These are phyloP conservation scores for Backusella morwellensis DNA, from an alignment of 192 early-diverging fungal genomes.

Conservation along the genomic window DNA sequence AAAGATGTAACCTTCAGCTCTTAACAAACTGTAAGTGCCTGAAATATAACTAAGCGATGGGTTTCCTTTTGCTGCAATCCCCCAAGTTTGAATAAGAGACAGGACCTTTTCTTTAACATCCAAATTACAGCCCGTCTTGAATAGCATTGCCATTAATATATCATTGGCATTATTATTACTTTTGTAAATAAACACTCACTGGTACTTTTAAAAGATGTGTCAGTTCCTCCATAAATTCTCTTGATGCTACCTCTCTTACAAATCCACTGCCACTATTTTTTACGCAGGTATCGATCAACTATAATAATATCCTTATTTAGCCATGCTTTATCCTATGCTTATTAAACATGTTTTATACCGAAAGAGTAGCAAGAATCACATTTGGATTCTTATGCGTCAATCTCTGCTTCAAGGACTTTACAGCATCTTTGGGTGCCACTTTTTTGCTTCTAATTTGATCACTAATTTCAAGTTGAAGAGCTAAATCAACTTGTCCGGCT, in stretches of 20 bases:
- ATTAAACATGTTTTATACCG: slow-evolving; percentile 40
- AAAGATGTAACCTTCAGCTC: slow-evolving; percentile 75
- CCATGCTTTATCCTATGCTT: neutral
- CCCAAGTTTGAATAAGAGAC: slow-evolving; percentile 88
- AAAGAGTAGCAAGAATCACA: slow-evolving; percentile 85
- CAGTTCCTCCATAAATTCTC: slow-evolving; percentile 89
- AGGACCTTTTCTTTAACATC: slow-evolving; percentile 80
- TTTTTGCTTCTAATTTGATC: slow-evolving; percentile 92
- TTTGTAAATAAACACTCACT: slow-evolving; percentile 36
- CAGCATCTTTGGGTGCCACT: slow-evolving; percentile 71
- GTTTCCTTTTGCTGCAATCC: slow-evolving; percentile 73
- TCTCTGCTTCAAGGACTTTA: slow-evolving; percentile 71
- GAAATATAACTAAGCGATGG: slow-evolving; percentile 74
- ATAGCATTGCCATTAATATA: neutral
- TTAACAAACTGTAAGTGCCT: slow-evolving; percentile 79
- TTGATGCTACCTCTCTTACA: slow-evolving; percentile 78
- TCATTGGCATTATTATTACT: neutral
- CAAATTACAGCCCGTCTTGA: slow-evolving; percentile 58
- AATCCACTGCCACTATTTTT: slow-evolving; percentile 93
- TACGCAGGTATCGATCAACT: slow-evolving; percentile 88
- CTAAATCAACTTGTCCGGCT: slow-evolving; percentile 80
- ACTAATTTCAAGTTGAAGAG: slow-evolving; percentile 82
- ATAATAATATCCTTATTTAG: neutral
- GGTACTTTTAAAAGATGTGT: slow-evolving; percentile 55
- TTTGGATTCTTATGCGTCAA: slow-evolving; percentile 89